A percentile compares a stretch with the other conserved stretches of the same genome.
Conservation (phyloP, 495 filamentous ascomycete genomes). For the Monascus purpureus region DNA sequence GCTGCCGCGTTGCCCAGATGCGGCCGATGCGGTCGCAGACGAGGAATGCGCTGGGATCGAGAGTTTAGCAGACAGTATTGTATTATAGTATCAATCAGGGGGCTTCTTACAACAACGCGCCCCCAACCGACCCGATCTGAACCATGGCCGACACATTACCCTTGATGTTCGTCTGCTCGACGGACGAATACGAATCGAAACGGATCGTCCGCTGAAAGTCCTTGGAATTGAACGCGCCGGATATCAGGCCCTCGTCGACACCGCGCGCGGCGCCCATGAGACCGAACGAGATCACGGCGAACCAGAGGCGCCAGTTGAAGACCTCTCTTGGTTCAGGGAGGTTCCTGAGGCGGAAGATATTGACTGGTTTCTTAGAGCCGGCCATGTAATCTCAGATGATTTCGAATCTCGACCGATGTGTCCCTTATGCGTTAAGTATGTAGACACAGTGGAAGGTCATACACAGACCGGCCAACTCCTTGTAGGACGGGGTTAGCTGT, state of each 20-base stretch:
- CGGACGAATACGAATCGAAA: slow-evolving; percentile 37
- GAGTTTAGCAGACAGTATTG: too few relatives aligned
- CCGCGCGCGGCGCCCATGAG: slow-evolving; percentile 52
- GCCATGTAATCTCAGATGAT: too few relatives aligned
- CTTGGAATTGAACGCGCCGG: slow-evolving; percentile 47
- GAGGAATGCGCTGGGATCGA: slow-evolving; percentile 37
- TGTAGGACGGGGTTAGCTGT: too few relatives aligned
- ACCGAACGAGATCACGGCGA: slow-evolving; percentile 51
- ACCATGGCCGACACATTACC: slow-evolving; percentile 62
- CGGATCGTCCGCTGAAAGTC: slow-evolving; percentile 46
- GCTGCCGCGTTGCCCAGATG: slow-evolving; percentile 53
- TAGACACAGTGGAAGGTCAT: too few relatives aligned
- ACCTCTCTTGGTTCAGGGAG: slow-evolving; percentile 39
- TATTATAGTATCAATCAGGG: too few relatives aligned
- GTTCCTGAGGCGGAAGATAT: slow-evolving; percentile 47
- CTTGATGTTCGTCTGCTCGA: slow-evolving; percentile 45
- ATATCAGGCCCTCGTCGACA: slow-evolving; percentile 61
- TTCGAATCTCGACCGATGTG: too few relatives aligned
- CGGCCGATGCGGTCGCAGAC: slow-evolving; percentile 55
- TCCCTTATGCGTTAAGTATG: too few relatives aligned
- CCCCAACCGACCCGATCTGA: slow-evolving; percentile 52
- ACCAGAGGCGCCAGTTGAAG: slow-evolving; percentile 53
- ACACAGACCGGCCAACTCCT: too few relatives aligned
- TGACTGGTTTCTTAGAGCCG: slow-evolving; percentile 50
- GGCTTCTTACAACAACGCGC: slow-evolving; percentile 40